Evolutionary conservation across 2,329 filamentous ascomycete species (phyloP), one percentile per base, ranked within the genome.

Genomic region (Penicillium olsonii): DNA sequence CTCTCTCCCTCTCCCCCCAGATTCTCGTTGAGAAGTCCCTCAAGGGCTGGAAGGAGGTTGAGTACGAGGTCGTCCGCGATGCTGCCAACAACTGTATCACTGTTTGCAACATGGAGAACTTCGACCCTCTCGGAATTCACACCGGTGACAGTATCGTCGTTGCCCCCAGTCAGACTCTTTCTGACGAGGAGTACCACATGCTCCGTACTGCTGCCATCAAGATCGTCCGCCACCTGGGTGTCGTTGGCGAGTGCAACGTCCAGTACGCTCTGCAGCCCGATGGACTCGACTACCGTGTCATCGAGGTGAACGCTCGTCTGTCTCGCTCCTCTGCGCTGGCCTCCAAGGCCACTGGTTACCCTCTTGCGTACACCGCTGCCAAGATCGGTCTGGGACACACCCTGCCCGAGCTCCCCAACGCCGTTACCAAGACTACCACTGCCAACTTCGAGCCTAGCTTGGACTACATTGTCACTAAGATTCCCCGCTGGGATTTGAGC

Each of bases 131-230:
- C 31, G 94, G 94, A 67, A 95, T 96, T 48, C 94, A 99, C 75
- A 99, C 94, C 39, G 94, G 94, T 76, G 94, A 99, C 79, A 96
- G 92, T 64, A 99, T 99, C 65, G 94, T 99, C 56, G 92, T 97
- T 53, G 94, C 94, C 34, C 94, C 94, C 42, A 94, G 88, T 76
- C 94, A 99, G 77, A 99, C 94, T 19, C 80, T 99, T 66, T 95
- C 89, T 67, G 94, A 99, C 64, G 94, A 97, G 78, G 94, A 99
- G 75, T 99, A 97, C 73, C 92, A 99, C 79, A 97, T 99, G 94
- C 89, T 99, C 62, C 90, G 94, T 65, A 90, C 91, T 35, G 92
- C 94, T 55, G 90, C 94, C 39, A 96, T 97, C 79, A 97, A 97
- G 81, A 96, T 99, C 66, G 89, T 99, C 64, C 88, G 94, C 56